Conservation (phyloP, 352 stramenopile species). For the Globisporangium mamillatum region DNA sequence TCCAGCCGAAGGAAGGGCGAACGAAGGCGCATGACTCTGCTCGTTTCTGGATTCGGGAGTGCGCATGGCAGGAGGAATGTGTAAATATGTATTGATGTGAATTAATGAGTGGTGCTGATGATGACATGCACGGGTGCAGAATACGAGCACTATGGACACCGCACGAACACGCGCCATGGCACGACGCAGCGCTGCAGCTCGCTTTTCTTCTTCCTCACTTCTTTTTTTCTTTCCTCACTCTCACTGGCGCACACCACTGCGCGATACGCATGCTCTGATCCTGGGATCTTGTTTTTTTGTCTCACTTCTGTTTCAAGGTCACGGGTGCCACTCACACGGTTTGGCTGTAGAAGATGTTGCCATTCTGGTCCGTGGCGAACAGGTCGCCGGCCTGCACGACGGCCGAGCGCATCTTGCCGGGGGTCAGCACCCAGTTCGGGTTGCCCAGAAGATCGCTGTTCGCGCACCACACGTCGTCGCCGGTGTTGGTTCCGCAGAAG, state of each 20-base stretch:
- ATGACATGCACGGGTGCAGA: background rate
- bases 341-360: slow-evolving; percentile 14
- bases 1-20: background rate
- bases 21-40: background rate
- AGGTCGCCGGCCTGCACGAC: slow-evolving; percentile 17
- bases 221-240: background rate
- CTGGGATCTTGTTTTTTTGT: background rate
- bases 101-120: background rate
- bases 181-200: background rate
- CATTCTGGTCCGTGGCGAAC: slow-evolving; percentile 3
- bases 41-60: background rate
- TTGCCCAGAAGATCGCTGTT: slow-evolving; percentile 3
- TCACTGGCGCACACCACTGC: background rate
- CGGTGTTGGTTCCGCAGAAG: slow-evolving; percentile 18
- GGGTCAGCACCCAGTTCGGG: slow-evolving; percentile 13
- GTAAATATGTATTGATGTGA: slow-evolving; percentile 4
- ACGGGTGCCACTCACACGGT: background rate
- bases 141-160: background rate
- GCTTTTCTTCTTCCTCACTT: background rate
- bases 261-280: background rate
- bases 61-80: background rate
- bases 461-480: slow-evolving; percentile 17
- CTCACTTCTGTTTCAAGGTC: background rate
- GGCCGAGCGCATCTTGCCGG: slow-evolving; percentile 11
- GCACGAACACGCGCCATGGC: background rate